Evolutionary conservation across 108 stramenopile species (phyloP).

Genomic region (Discostella pseudostelligera): DNA sequence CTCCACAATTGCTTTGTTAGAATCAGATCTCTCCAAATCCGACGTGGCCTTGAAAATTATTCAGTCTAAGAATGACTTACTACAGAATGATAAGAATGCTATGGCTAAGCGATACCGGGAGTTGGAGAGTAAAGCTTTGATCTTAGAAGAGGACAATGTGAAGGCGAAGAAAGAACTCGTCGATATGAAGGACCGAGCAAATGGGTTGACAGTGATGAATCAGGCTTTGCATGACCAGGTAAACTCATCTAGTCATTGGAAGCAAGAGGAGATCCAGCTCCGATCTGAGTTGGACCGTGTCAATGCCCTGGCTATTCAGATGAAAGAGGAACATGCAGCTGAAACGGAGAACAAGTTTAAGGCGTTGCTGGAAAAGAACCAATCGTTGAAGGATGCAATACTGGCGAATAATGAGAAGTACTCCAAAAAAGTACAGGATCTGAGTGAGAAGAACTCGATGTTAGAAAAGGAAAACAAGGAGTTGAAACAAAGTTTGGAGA

Average conservation of each 20-base stretch:
- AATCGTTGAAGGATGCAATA: conserved; percentile 40
- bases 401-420: conserved; percentile 41
- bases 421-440: conserved; percentile 37
- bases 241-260: conserved; percentile 11
- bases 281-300: conserved; percentile 17
- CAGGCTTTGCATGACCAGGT: conserved; percentile 47
- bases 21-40: conserved; percentile 20
- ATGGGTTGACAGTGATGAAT: conserved; percentile 43
- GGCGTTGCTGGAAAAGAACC: conserved; percentile 38
- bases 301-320: conserved; percentile 12
- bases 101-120: conserved; percentile 24
- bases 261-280: conserved; percentile 16
- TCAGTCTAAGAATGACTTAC: conserved; percentile 27
- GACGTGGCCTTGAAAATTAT: conserved; percentile 29
- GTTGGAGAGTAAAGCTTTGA: conserved; percentile 17
- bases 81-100: conserved; percentile 27
- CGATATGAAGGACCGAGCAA: conserved; percentile 35
- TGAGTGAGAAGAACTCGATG: conserved; percentile 36
- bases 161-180: conserved; percentile 18
- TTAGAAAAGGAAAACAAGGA: conserved; percentile 34
- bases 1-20: conserved; percentile 14
- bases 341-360: conserved; percentile 24
- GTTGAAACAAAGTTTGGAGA: conserved; percentile 24
- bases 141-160: conserved; percentile 28
- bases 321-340: conserved; percentile 16